These are phyloP conservation scores for Paramicrosporidium saccamoebae DNA, from an alignment of 371 early-diverging fungal species.

Conservation along the genomic window DNA sequence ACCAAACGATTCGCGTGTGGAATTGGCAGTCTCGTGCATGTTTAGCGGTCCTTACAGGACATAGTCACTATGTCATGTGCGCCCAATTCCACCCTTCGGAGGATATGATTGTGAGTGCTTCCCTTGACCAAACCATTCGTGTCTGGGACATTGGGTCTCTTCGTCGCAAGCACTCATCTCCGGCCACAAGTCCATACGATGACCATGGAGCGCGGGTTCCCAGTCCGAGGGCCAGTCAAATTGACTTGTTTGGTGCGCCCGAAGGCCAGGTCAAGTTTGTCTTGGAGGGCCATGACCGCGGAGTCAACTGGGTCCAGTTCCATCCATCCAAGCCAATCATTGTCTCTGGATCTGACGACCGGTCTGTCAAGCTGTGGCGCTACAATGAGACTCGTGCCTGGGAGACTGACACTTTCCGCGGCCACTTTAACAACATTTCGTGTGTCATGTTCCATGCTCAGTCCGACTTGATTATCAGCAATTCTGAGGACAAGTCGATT, in stretches of 20 bases:
- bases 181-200: background rate
- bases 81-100: constrained; percentile 90
- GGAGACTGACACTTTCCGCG: constrained; percentile 90
- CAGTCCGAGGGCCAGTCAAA: constrained; percentile 9
- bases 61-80: constrained; percentile 98
- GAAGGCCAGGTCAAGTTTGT: constrained; percentile 91
- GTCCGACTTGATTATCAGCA: constrained; percentile 62
- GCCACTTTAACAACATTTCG: constrained; percentile 92
- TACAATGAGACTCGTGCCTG: constrained; percentile 82
- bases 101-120: constrained; percentile 76
- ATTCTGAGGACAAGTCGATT: constrained; percentile 86
- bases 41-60: constrained; percentile 87
- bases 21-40: constrained; percentile 97
- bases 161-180: constrained; percentile 7
- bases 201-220: constrained; percentile 3
- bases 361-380: constrained; percentile 91
- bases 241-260: constrained; percentile 69
- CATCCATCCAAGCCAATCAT: constrained; percentile 73
- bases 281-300: constrained; percentile 92
- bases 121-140: constrained; percentile 89
- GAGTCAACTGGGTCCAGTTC: constrained; percentile 92
- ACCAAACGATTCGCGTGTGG: constrained; percentile 97
- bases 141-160: constrained; percentile 92
- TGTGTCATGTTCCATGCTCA: constrained; percentile 66
- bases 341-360: constrained; percentile 89